Evolutionary conservation across 2,329 filamentous ascomycete species (phyloP).

Genomic region (Dactylonectria macrodidyma): DNA sequence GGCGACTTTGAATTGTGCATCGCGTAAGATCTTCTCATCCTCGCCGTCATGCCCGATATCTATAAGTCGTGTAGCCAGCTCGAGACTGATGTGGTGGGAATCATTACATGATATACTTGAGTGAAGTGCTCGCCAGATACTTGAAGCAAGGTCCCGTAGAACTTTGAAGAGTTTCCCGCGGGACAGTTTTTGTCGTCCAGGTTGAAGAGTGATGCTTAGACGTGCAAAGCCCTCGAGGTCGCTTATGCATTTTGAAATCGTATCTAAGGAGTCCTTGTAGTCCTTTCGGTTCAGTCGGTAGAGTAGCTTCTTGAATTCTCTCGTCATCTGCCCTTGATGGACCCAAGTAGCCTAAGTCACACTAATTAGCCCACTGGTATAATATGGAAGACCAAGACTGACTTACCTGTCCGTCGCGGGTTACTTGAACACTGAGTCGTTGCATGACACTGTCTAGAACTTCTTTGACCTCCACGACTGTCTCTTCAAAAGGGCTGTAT

Average conservation of each 20-base stretch:
- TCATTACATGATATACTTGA: constrained; percentile 29
- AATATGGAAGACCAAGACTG: accelerated
- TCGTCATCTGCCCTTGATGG: neutral
- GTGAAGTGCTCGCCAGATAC: constrained; percentile 31
- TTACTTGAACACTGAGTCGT: constrained; percentile 10
- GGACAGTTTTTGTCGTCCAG: constrained; percentile 19
- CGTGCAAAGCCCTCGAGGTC: neutral
- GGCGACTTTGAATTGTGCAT: constrained; percentile 22
- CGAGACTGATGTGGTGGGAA: constrained; percentile 19
- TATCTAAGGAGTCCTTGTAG: constrained; percentile 17
- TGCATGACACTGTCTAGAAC: constrained; percentile 40
- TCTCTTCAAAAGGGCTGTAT: constrained; percentile 42
- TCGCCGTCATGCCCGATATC: neutral
- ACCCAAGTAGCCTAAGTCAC: constrained; percentile 13
- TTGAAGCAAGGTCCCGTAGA: constrained; percentile 21
- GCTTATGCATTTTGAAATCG: constrained; percentile 10
- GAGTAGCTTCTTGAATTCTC: constrained; percentile 28
- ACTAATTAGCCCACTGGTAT: accelerated
- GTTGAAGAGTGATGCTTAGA: constrained; percentile 21
- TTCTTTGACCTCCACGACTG: constrained; percentile 39
- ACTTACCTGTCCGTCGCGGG: constrained; percentile 15
- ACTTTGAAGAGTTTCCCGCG: constrained; percentile 26
- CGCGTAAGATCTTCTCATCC: neutral
- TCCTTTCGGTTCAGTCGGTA: constrained; percentile 24
- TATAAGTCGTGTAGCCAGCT: neutral